These are phyloP conservation scores for Dactylella cylindrospora DNA, from an alignment of 2,329 filamentous ascomycete genomes.

Conservation along the genomic window DNA sequence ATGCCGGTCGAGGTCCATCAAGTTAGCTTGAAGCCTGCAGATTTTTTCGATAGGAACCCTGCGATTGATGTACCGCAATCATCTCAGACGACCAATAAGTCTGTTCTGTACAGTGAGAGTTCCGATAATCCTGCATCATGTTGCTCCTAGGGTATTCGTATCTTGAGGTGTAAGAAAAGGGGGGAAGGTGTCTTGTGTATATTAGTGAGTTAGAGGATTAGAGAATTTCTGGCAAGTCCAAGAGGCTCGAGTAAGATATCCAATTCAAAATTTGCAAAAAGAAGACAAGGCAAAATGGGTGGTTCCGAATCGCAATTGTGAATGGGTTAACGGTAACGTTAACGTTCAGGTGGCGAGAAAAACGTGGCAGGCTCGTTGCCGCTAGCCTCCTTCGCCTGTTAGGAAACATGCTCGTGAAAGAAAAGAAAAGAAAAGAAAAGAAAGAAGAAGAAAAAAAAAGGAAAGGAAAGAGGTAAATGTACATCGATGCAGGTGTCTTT, in stretches of 20 bases:
- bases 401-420: too few species aligned
- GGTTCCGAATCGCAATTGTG: conserved; percentile 38
- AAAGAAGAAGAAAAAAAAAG: too few species aligned
- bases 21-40: conserved; percentile 57
- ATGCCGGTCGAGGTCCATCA: conserved; percentile 65
- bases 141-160: conserved; percentile 22
- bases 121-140: conserved; percentile 14
- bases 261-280: conserved; percentile 27
- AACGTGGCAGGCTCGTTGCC: too few species aligned
- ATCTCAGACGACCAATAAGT: conserved; percentile 28
- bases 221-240: conserved; percentile 10
- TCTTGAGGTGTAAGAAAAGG: neutral
- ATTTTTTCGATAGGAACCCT: conserved; percentile 51
- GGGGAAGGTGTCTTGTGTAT: neutral
- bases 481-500: too few species aligned
- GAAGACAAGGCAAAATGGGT: conserved; percentile 13
- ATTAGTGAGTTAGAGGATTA: conserved; percentile 1
- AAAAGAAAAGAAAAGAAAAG: too few species aligned
- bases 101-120: conserved; percentile 24
- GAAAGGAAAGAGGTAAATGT: too few species aligned
- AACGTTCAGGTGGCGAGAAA: too few species aligned
- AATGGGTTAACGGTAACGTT: too few species aligned
- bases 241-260: too few species aligned
- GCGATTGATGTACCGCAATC: conserved; percentile 58
- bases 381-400: too few species aligned